Percentiles rank a stretch among this genome's conserved stretches.
These are phyloP conservation scores for Rhododendron vialii DNA, from an alignment of 148 eudicot genomes.

Conservation along the genomic window DNA sequence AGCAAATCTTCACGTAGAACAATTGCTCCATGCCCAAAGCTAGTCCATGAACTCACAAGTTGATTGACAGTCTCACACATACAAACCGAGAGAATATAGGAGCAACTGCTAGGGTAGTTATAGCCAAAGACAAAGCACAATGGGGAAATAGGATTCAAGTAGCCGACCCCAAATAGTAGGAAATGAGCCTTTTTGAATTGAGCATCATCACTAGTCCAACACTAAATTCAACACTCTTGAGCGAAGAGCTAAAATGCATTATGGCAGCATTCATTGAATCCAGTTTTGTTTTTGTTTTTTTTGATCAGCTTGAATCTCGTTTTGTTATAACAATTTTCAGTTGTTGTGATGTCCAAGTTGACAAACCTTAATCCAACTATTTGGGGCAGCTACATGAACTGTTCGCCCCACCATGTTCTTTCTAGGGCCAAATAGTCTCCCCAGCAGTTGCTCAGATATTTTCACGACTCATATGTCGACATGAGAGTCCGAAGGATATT, in stretches of 20 bases:
- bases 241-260: neutral
- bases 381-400: constrained; percentile 1
- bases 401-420: neutral
- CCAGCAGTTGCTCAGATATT: constrained; percentile 2
- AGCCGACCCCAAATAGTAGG: neutral
- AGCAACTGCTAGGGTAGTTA: neutral
- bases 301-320: neutral
- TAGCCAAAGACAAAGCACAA: neutral
- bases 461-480: neutral
- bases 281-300: too few species aligned
- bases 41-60: neutral
- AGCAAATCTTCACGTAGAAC: neutral
- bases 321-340: neutral
- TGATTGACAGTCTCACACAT: neutral
- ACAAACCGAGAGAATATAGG: neutral
- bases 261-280: neutral
- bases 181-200: neutral
- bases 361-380: neutral
- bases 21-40: neutral
- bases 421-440: neutral
- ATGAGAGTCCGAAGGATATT: neutral
- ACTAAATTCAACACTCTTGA: neutral
- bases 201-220: neutral
- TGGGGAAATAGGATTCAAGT: neutral
- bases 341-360: neutral